Percentiles rank a stretch among this genome's conserved stretches.
Conservation (phyloP, 2,329 filamentous ascomycete genomes). For the Amylocarpus encephaloides region DNA sequence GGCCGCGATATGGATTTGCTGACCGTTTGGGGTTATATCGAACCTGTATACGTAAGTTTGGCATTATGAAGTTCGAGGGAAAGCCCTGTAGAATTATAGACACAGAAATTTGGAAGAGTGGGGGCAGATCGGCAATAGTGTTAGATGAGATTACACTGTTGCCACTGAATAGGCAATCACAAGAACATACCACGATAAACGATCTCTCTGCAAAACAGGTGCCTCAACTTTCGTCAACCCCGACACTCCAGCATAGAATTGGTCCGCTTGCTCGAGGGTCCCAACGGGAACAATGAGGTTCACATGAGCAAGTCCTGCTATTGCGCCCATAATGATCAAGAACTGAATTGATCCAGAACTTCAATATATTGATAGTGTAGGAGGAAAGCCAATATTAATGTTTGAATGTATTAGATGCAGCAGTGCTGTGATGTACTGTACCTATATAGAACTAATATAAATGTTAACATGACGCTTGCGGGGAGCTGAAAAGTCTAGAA, state of each 20-base stretch:
- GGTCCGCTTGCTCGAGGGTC: constrained; percentile 44
- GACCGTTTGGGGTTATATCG: constrained; percentile 46
- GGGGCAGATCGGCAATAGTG: not conserved
- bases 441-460: too few species aligned
- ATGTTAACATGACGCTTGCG: too few species aligned
- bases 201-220: constrained; percentile 44
- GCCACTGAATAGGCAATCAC: not conserved
- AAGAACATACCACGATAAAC: constrained; percentile 44
- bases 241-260: constrained; percentile 51
- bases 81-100: not conserved
- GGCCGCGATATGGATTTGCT: constrained; percentile 49
- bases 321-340: not conserved
- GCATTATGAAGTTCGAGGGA: too few species aligned
- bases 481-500: too few species aligned
- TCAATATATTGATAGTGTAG: too few species aligned
- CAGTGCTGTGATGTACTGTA: too few species aligned
- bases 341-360: too few species aligned
- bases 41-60: constrained; percentile 33
- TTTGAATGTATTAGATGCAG: too few species aligned
- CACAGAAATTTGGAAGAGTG: not conserved
- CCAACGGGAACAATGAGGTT: constrained; percentile 51
- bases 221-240: constrained; percentile 47
- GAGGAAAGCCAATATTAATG: too few species aligned
- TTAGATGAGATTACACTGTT: too few species aligned
- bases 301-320: constrained; percentile 46